Conservation (phyloP, 2,329 filamentous ascomycete species). For the Orbilia ellipsospora region DNA sequence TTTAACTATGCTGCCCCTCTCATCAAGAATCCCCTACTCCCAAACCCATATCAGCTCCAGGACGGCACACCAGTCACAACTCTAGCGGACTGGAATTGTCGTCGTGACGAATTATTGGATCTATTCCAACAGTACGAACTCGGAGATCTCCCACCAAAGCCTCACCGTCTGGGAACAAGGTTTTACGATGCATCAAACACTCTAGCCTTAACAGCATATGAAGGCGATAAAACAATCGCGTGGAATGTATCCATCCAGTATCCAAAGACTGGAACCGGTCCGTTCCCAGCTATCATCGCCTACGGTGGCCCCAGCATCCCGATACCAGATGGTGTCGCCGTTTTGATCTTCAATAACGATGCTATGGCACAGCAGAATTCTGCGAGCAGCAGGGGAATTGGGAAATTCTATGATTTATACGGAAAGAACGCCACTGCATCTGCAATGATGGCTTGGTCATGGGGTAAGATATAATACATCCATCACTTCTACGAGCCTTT, state of each 20-base stretch:
- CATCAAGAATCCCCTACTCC: conserved; percentile 14
- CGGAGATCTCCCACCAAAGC: conserved; percentile 65
- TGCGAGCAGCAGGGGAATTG: conserved; percentile 66
- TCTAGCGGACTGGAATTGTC: conserved; percentile 66
- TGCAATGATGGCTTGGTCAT: conserved; percentile 72
- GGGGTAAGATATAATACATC: conserved; percentile 60
- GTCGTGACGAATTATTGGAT: conserved; percentile 65
- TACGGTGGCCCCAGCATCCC: conserved; percentile 69
- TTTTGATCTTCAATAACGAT: conserved; percentile 71
- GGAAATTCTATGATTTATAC: conserved; percentile 71
- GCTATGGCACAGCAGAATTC: conserved; percentile 67
- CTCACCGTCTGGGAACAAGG: conserved; percentile 65
- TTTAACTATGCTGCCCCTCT: conserved; percentile 11
- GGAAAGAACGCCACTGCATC: conserved; percentile 69
- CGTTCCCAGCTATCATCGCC: conserved; percentile 53
- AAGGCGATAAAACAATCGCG: conserved; percentile 64
- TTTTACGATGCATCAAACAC: conserved; percentile 62
- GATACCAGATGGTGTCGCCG: conserved; percentile 68
- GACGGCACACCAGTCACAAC: conserved; percentile 64
- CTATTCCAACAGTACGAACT: conserved; percentile 68
- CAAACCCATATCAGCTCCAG: conserved; percentile 65
- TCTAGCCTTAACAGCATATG: conserved; percentile 64
- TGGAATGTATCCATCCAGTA: conserved; percentile 64
- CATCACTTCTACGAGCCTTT: too few relatives aligned
- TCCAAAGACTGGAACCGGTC: conserved; percentile 61